A percentile compares a stretch with the other conserved stretches of the same genome.
Conservation (phyloP, 2,329 filamentous ascomycete species). For the Byssothecium circinans region DNA sequence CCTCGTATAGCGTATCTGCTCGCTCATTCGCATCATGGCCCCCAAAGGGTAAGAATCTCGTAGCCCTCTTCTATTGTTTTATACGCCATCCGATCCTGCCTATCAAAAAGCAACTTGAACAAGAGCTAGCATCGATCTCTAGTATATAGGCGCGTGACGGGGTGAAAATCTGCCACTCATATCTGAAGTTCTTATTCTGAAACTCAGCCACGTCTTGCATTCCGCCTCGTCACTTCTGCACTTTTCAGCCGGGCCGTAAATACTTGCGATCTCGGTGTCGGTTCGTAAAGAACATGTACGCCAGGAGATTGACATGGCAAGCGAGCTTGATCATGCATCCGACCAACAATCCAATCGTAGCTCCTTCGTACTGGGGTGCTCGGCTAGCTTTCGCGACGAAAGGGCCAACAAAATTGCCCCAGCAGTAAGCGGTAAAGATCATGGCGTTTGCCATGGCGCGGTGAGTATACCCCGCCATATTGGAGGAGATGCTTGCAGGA, state of each 20-base stretch:
- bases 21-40: no score
- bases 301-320: constrained; percentile 40
- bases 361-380: constrained; percentile 37
- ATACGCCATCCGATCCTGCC: no score
- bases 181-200: constrained; percentile 49
- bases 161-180: constrained; percentile 29
- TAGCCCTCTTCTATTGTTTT: no score
- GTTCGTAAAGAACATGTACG: constrained; percentile 43
- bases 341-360: constrained; percentile 45
- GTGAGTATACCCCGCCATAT: constrained; percentile 46
- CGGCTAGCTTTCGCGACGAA: constrained; percentile 43
- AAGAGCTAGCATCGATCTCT: no score
- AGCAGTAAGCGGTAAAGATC: constrained; percentile 45
- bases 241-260: constrained; percentile 40
- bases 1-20: no score
- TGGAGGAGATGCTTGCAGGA: constrained; percentile 40
- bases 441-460: constrained; percentile 39
- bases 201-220: constrained; percentile 49
- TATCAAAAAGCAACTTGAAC: no score
- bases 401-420: constrained; percentile 45
- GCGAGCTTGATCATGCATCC: constrained; percentile 45
- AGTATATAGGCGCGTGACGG: no score
- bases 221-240: constrained; percentile 42
- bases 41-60: no score
- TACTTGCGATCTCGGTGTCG: constrained; percentile 38